Percentiles rank a stretch among this genome's conserved stretches.
Conservation (phyloP, 1,284 basidiomycete species). For the Leccinum ambiguum region DNA sequence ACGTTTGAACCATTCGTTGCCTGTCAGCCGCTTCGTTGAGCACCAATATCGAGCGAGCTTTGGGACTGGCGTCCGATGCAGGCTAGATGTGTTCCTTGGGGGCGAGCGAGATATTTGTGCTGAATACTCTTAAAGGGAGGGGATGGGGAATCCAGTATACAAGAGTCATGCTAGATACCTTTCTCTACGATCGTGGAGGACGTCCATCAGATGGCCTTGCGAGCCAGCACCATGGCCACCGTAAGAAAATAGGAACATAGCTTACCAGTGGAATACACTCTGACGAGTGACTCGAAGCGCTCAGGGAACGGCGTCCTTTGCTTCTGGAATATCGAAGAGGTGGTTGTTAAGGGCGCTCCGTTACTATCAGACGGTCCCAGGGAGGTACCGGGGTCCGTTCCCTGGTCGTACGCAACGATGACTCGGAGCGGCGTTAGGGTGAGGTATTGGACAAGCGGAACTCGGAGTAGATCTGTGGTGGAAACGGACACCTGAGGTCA, state of each 20-base stretch:
- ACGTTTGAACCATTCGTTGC: not conserved
- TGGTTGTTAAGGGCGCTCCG: slow-evolving; percentile 69
- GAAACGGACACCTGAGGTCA: slow-evolving; percentile 4
- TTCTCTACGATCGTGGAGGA: not conserved
- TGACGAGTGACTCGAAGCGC: slow-evolving; percentile 42
- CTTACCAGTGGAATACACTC: slow-evolving; percentile 57
- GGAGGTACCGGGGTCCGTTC: slow-evolving; percentile 49
- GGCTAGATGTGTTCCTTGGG: not conserved
- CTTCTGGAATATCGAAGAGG: slow-evolving; percentile 66
- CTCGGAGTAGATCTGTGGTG: slow-evolving; percentile 73
- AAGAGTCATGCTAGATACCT: not conserved
- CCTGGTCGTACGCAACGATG: slow-evolving; percentile 56
- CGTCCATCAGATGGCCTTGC: slow-evolving; percentile 27
- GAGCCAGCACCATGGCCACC: slow-evolving; percentile 61
- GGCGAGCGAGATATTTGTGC: not conserved
- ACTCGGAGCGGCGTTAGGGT: slow-evolving; percentile 45
- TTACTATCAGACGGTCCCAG: too few species aligned
- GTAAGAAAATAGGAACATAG: too few species aligned
- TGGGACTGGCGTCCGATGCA: not conserved
- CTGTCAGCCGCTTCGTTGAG: slow-evolving; percentile 14
- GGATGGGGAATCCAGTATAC: not conserved
- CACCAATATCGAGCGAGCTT: not conserved
- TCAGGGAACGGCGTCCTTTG: slow-evolving; percentile 37
- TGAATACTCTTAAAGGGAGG: not conserved
- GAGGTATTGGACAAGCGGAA: slow-evolving; percentile 64